Evolutionary conservation across 2,329 filamentous ascomycete genomes (phyloP), one percentile per base, ranked within the genome.

Genomic region (Talaromyces sp.): DNA sequence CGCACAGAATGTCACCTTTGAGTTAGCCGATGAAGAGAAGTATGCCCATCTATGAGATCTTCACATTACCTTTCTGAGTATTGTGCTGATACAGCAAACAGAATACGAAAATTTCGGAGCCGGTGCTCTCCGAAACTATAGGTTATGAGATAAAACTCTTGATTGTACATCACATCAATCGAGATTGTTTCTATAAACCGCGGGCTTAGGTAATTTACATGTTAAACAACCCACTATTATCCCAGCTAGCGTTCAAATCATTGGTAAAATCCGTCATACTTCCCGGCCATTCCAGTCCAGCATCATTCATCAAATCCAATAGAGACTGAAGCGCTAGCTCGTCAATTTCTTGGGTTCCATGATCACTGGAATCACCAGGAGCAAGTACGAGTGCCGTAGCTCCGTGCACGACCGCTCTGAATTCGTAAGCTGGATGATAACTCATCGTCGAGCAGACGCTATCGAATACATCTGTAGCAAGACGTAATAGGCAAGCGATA

Each of bases 1-100:
- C 1, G 67, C 67, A n/a, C 64, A 69, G 60, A 63, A 69, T 42
- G 66, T 70, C 11, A 14, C 23, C 18, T 70, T 70, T 65, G 68
- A 70, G 60, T 21, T 69, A 58, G 66, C 64, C 4, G 61, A 64
- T 61, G 67, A 68, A 14, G 64, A 63, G 9, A 63, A 44, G 65
- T 65, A 60, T 63, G 61, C 64, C 58, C 7, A 25, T 18, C 12
- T 35, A 46, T 44, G 18, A 11, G 18, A 18, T 21, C 5, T 14
- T 8, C 9, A 2, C 8, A 11, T 9, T 8, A 11, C 21, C 23
- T 11, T 23, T 21, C 1, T 52, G 4, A 11, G 1, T 35, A 40
- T 1, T 9, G 33, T 21, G 39, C 50, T 61, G 6, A 61, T 50
- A 31, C 46, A 9, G 7, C 14, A 57, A 33, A 7, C n/a, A 62